phyloP scores from a whole-genome alignment of 257 asterid genomes.

The Linderniella brevidens region DNA sequence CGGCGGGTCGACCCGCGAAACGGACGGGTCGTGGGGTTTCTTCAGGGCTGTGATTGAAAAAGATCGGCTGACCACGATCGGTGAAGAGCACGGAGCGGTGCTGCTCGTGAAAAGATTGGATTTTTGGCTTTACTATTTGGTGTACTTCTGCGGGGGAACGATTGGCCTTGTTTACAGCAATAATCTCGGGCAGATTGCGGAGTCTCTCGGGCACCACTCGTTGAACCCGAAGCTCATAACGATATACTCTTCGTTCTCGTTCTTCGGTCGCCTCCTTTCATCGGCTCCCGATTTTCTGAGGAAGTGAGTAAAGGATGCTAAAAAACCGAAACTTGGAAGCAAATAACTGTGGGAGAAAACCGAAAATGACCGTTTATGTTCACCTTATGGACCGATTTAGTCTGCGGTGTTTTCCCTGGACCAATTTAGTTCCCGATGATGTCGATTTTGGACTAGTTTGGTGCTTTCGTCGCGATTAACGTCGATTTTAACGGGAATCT shows the following conservation, averaged over 20 bases:
- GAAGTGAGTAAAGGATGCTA: conserved; percentile 27
- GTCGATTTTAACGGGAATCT: too few species aligned
- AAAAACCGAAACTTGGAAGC: too few species aligned
- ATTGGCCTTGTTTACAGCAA: conserved; percentile 82
- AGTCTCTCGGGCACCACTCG: conserved; percentile 57
- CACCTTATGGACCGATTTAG: too few species aligned
- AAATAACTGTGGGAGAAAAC: too few species aligned
- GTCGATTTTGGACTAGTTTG: too few species aligned
- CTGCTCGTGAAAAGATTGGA: conserved; percentile 47
- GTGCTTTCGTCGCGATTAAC: too few species aligned
- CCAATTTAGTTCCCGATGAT: too few species aligned
- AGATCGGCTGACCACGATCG: conserved; percentile 48
- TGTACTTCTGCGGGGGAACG: conserved; percentile 84
- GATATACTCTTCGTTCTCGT: conserved; percentile 65
- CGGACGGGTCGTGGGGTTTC: conserved; percentile 10
- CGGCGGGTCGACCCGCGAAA: too few species aligned
- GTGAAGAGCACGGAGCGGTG: conserved; percentile 52
- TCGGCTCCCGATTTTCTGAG: conserved; percentile 68
- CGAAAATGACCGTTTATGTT: too few species aligned
- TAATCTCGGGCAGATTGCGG: conserved; percentile 80
- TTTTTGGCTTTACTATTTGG: conserved; percentile 62
- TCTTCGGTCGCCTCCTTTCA: conserved; percentile 89
- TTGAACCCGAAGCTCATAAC: conserved; percentile 50
- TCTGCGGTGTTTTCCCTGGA: too few species aligned
- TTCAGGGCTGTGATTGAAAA: conserved; percentile 17